A percentile compares a stretch with the other conserved stretches of the same genome.
Evolutionary conservation across 805 yeast genomes (phyloP).

Genomic region (Metschnikowia colocasiae): DNA sequence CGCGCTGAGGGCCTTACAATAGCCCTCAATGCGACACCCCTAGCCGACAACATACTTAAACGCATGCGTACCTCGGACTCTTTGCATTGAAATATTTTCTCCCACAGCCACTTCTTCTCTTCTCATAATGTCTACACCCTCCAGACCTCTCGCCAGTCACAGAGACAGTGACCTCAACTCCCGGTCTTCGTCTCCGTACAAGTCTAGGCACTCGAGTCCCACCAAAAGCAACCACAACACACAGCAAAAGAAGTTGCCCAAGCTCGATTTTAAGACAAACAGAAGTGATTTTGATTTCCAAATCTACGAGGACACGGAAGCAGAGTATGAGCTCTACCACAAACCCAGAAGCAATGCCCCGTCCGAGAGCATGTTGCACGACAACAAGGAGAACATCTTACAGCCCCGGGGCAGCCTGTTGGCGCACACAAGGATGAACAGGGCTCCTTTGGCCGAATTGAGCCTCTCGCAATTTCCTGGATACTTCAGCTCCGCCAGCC

Average conservation of each 20-base stretch:
- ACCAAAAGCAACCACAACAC: conserved; percentile 7
- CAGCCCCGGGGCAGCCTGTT: conserved; percentile 27
- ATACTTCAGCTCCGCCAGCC: conserved; percentile 15
- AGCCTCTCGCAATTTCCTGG: conserved; percentile 32
- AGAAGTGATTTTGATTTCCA: conserved; percentile 11
- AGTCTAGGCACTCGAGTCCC: conserved; percentile 14
- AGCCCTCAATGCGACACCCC: neutral
- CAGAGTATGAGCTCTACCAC: conserved; percentile 14
- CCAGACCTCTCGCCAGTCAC: conserved; percentile 17
- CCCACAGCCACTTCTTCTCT: neutral
- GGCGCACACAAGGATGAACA: conserved; percentile 9
- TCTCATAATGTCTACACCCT: conserved; percentile 12
- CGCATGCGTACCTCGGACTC: neutral
- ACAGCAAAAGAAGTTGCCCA: conserved; percentile 14
- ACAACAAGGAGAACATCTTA: conserved; percentile 41
- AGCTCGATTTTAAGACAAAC: conserved; percentile 6
- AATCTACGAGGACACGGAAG: conserved; percentile 18
- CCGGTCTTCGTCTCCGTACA: conserved; percentile 16
- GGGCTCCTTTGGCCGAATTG: conserved; percentile 29
- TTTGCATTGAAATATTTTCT: neutral
- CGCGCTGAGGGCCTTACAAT: conserved; percentile 3
- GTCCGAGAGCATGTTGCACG: conserved; percentile 15
- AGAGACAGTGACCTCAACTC: conserved; percentile 18
- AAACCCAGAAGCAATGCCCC: conserved; percentile 5
- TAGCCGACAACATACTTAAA: conserved; percentile 1